Base-by-base conservation (phyloP, 2,329 filamentous ascomycete species). In the Fusarium haematococcum region DNA sequence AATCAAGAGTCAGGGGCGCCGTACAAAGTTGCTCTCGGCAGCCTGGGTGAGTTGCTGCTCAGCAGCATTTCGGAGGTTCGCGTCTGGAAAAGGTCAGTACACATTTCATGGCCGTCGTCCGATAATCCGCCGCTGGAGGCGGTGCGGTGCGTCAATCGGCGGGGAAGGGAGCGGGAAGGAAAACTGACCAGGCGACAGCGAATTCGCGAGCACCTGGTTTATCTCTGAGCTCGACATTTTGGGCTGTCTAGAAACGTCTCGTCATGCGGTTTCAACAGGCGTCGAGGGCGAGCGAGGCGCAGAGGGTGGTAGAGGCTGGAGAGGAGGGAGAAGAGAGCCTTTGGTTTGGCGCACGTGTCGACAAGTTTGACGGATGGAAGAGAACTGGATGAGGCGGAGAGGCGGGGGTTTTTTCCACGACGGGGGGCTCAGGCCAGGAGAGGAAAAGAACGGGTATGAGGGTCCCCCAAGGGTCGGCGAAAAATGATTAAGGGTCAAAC, bases 191-290 rank as follows among this genome's bases (percentile, higher is more conserved):
- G 95, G 90, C 83, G 95, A 97, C 87, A 98, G 92, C 85, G 97
- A 98, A 88, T 95, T 96, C 86, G 95, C 92, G 89, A 99, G 93
- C 88, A 99, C 96, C 88, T 95, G 93, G 89, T 96, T 97, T 88
- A 98, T 97, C 88, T 98, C 95, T 93, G 97, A 87, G 88, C 88
- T 90, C 85, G 89, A 90, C 89, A 91, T 95, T 85, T 82, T 88
- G 84, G 48, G 82, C 79, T 80, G 81, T 80, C 79, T 77, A 70
- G 65, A 73, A 71, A 69, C 75, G 79, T 78, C 73, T 82, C 80
- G 80, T 82, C 83, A 84, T 84, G 81, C 82, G 82, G 80, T 73
- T 78, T 75, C 74, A 72, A 74, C 64, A 73, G 71, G 68, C 74
- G 73, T 77, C 78, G 75, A 75, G 73, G 63, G 70, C 57, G 68